Conservation (phyloP, 1,139 yeast genomes). For the Pichia inconspicua region DNA sequence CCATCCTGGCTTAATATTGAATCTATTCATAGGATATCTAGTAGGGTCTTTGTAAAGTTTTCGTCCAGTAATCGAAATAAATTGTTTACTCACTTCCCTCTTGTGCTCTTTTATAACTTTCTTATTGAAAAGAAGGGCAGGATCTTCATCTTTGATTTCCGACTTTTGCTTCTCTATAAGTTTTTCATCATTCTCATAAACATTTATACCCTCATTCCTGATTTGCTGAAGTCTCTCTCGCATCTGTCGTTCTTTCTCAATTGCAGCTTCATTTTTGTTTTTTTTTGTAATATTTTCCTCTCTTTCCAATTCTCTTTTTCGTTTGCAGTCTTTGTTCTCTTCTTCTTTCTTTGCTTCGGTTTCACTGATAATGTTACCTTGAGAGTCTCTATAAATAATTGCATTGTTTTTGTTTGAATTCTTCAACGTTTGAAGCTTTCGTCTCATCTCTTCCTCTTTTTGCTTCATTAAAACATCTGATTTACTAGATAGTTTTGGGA, state of each 20-base stretch:
- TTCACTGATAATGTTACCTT: constrained; percentile 34
- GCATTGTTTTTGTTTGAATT: background rate
- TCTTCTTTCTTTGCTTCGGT: background rate
- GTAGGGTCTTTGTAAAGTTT: constrained; percentile 38
- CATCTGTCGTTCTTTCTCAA: constrained; percentile 3
- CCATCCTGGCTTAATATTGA: constrained; percentile 68
- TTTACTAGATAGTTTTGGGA: constrained; percentile 14
- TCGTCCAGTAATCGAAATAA: constrained; percentile 34
- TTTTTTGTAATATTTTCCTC: constrained; percentile 35
- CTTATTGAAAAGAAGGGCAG: constrained; percentile 43
- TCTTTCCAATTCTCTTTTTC: constrained; percentile 16
- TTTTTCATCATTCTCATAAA: constrained; percentile 33
- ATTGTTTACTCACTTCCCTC: constrained; percentile 8
- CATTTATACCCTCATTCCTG: constrained; percentile 24
- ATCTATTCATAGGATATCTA: constrained; percentile 58
- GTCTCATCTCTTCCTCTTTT: constrained; percentile 17
- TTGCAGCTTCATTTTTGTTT: constrained; percentile 23
- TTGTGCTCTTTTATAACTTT: constrained; percentile 13
- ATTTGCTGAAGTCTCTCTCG: constrained; percentile 10
- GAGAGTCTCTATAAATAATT: constrained; percentile 54
- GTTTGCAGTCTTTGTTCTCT: constrained; percentile 35
- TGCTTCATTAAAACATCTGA: constrained; percentile 11
- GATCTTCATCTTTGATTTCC: constrained; percentile 55
- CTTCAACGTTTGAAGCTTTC: constrained; percentile 13
- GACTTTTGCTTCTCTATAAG: constrained; percentile 32